Evolutionary conservation across 1,284 basidiomycete genomes (phyloP).

Genomic region (Fistulina hepatica): DNA sequence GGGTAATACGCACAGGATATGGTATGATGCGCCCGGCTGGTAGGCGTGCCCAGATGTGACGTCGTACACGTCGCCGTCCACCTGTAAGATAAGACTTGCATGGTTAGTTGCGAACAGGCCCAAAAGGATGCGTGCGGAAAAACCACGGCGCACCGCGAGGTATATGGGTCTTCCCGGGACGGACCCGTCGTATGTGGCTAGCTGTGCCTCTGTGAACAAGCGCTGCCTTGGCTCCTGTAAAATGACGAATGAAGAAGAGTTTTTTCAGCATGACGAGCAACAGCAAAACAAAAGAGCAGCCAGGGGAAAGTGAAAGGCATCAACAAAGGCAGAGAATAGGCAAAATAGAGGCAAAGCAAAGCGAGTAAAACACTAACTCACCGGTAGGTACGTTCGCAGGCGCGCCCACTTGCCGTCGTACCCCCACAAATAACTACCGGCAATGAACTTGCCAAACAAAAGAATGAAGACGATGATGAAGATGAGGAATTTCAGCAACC

Average conservation of each 20-base stretch:
- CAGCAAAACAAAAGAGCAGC: slow-evolving; percentile 11
- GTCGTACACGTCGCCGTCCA: slow-evolving; percentile 90
- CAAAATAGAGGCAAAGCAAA: slow-evolving; percentile 2
- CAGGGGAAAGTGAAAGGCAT: not conserved
- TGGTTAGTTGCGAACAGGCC: slow-evolving; percentile 12
- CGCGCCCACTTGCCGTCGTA: slow-evolving; percentile 50
- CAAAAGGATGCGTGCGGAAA: slow-evolving; percentile 11
- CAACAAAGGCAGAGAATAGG: slow-evolving; percentile 6
- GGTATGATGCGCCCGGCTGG: slow-evolving; percentile 81
- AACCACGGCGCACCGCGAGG: slow-evolving; percentile 52
- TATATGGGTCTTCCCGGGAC: slow-evolving; percentile 68
- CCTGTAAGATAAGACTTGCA: slow-evolving; percentile 42
- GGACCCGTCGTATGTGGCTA: slow-evolving; percentile 69
- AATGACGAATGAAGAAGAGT: not conserved
- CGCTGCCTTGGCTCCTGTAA: slow-evolving; percentile 40
- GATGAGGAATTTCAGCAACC: slow-evolving; percentile 58
- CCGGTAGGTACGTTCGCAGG: slow-evolving; percentile 51
- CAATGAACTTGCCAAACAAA: slow-evolving; percentile 69
- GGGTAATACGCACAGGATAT: slow-evolving; percentile 53
- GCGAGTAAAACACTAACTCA: slow-evolving; percentile 32
- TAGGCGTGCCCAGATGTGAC: slow-evolving; percentile 79
- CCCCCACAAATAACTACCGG: slow-evolving; percentile 73
- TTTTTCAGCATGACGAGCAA: not conserved
- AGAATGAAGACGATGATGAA: slow-evolving; percentile 40
- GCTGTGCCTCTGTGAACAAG: slow-evolving; percentile 60